phyloP scores from a whole-genome alignment of 352 stramenopile species.

The Globisporangium paddicum region DNA sequence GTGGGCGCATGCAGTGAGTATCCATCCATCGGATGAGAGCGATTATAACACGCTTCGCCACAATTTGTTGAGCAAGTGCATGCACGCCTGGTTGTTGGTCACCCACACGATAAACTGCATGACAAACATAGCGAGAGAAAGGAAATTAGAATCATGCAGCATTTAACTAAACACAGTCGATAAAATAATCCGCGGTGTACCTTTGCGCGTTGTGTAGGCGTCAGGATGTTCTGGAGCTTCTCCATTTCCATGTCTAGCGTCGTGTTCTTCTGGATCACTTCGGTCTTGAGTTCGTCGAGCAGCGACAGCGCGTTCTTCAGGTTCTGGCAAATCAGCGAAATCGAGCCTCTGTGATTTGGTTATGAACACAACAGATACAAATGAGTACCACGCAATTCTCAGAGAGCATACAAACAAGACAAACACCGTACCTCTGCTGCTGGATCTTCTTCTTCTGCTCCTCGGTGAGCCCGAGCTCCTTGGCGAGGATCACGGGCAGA shows the following conservation, averaged over 20 bases:
- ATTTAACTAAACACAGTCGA: neutral
- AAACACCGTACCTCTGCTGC: conserved; percentile 67
- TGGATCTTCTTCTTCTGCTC: conserved; percentile 93
- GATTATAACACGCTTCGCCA: conserved; percentile 89
- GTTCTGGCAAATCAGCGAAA: conserved; percentile 85
- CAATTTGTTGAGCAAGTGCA: conserved; percentile 96
- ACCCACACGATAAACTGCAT: conserved; percentile 93
- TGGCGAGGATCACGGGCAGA: conserved; percentile 87
- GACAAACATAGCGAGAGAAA: conserved; percentile 11
- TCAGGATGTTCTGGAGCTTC: conserved; percentile 92
- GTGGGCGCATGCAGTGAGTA: neutral
- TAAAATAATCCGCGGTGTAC: conserved; percentile 19
- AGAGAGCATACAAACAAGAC: neutral
- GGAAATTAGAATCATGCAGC: neutral
- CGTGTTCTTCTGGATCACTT: conserved; percentile 90
- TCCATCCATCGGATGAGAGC: conserved; percentile 3
- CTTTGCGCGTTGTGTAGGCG: conserved; percentile 90
- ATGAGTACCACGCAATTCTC: neutral
- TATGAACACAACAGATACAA: conserved; percentile 3
- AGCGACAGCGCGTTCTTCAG: conserved; percentile 83
- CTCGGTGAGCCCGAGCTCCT: conserved; percentile 86
- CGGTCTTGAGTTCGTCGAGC: conserved; percentile 84
- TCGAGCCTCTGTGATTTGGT: conserved; percentile 25
- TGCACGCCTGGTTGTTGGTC: conserved; percentile 93
- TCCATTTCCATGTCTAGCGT: conserved; percentile 93